Evolutionary conservation across 805 yeast species (phyloP), one percentile per base, ranked within the genome.

Genomic region (Candida bentonensis): DNA sequence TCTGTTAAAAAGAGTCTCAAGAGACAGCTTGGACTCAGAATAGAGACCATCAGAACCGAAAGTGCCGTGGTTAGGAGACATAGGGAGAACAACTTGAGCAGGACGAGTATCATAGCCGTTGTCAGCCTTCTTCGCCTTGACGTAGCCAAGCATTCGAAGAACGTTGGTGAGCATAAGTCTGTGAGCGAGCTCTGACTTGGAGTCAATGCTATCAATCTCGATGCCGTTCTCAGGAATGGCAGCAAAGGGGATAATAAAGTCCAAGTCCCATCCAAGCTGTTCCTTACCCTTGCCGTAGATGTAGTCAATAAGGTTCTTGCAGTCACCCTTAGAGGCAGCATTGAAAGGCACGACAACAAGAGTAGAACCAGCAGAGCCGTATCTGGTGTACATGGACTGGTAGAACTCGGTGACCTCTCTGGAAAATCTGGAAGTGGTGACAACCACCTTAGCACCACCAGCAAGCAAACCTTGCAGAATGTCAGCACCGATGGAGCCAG

Each of bases 171-270:
- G 75, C 99, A 92, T 92, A 58, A 92, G 83, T 68, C 99, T 82
- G 68, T 92, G 99, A 48, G 99, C 98, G 56, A 92, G 77, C 70
- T 92, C 98, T 47, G 96, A 86, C 66, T 79, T 85, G 45, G 97
- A 89, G 59, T 85, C 96, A 58, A 92, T 83, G 62, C 75, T 75
- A 59, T 87, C 95, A 60, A 92, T 68, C 66, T 94, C 96, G 59
- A 86, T 84, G 62, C 99, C 99, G 63, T 86, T 86, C 72, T 92
- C 99, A 54, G 99, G 97, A 58, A 92, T 89, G 49, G 99, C 99
- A 53, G 97, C 99, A 61, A 92, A 92, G 58, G 99, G 99, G 63
- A 92, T 78, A 52, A 92, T 76, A 53, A 78, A 94, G 69, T 92
- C 99, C 61, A 92, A 74, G 64, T 92, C 98, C 97, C 97, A 89